Conservation (phyloP, 345 rosid species). For the Populus simonii region DNA sequence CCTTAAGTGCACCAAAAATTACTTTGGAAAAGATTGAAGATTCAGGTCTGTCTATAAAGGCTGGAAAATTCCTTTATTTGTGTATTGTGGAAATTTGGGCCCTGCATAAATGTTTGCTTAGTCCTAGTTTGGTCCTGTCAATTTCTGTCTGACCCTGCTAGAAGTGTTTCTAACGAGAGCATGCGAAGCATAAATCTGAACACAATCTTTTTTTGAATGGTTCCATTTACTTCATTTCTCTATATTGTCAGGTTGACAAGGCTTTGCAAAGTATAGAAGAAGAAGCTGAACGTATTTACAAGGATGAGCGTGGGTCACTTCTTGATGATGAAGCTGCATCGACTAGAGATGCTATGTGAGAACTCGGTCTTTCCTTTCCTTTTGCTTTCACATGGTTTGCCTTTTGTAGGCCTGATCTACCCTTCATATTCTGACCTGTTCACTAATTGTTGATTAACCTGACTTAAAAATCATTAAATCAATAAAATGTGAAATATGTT, state of each 20-base stretch:
- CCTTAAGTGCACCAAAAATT: not conserved
- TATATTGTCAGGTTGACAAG: slow-evolving; percentile 63
- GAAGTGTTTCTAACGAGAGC: not conserved
- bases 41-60: not conserved
- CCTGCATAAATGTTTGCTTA: not conserved
- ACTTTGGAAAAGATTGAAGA: not conserved
- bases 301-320: slow-evolving; percentile 72
- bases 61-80: not conserved
- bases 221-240: not conserved
- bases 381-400: not conserved
- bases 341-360: slow-evolving; percentile 97
- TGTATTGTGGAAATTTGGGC: not conserved
- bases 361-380: slow-evolving; percentile 10
- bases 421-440: not conserved
- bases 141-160: not conserved
- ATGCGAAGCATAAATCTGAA: not conserved
- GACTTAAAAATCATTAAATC: too few species aligned
- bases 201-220: not conserved
- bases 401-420: not conserved
- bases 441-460: not conserved
- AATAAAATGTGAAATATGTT: not conserved
- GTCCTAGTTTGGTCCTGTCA: not conserved
- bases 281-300: slow-evolving; percentile 90
- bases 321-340: slow-evolving; percentile 96
- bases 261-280: slow-evolving; percentile 87